Evolutionary conservation across 2,329 filamentous ascomycete genomes (phyloP), one percentile per base, ranked within the genome.

Genomic region (Xylaria sp.): DNA sequence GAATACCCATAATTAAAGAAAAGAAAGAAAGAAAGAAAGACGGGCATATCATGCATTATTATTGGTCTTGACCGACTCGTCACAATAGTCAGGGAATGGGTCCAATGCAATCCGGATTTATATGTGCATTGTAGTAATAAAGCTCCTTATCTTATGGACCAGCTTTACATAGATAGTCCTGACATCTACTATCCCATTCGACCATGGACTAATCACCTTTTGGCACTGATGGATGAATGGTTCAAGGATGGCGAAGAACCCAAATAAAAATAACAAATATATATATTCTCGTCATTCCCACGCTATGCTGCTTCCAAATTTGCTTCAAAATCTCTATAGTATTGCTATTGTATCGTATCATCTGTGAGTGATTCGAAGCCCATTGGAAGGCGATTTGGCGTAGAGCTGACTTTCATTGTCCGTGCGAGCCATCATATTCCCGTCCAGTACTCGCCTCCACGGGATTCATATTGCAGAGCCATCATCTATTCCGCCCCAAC

Each of bases 141-240:
- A 30, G 23, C 23, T 5, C 23, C 23, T 30, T 30, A 4, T 30
- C 23, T 6, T 30, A 5, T 5, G 23, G 23, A 1, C 23, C 5
- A 5, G 23, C 23, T 42, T 42, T 42, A 42, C 13, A 42, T 42
- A 42, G 4, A 4, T 42, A 42, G 37, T 42, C 37, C 37, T 42
- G 13, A 13, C 9, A 42, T 13, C 37, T 42, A 10, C 37, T 30
- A 30, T 30, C 4, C 23, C 23, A 30, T 30, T 30, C 4, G 4
- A 30, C 23, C 23, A 30, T 30, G 23, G 23, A 97, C 93, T 30
- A 94, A 99, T 76, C 99, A 99, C 62, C 86, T 67, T 71, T 13
- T n/a, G 10, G 1, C 1, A 3, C 23, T 23, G 23, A 30, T 30
- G 23, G 5, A 30, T 30, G 16, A 16, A 16, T 16, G 16, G 23